phyloP scores from a whole-genome alignment of 2,329 filamentous ascomycete genomes.

The Colletotrichum sp. region DNA sequence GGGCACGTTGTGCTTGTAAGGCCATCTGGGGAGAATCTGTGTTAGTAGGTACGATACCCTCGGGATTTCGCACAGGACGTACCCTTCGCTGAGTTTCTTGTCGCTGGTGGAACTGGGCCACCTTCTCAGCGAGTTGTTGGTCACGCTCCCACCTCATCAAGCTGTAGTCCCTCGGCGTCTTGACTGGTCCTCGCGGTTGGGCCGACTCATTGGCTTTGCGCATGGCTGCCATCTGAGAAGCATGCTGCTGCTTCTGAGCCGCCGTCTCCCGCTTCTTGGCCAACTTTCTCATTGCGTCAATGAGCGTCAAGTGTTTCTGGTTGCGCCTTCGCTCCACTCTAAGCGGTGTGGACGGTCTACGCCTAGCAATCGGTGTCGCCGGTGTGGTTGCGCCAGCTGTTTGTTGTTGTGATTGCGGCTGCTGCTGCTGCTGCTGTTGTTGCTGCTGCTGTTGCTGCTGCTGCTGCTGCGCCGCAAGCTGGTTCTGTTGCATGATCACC shows the following conservation, averaged over 20 bases:
- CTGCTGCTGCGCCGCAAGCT: slow-evolving; percentile 46
- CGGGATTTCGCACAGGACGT: slow-evolving; percentile 33
- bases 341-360: slow-evolving; percentile 78
- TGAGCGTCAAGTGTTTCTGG: slow-evolving; percentile 83
- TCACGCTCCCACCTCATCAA: slow-evolving; percentile 88
- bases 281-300: slow-evolving; percentile 94
- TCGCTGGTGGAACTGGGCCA: slow-evolving; percentile 60
- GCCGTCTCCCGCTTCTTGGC: slow-evolving; percentile 91
- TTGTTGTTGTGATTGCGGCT: slow-evolving; percentile 57
- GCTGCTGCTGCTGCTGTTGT: slow-evolving; percentile 42
- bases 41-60: not conserved
- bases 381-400: slow-evolving; percentile 39
- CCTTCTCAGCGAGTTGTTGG: slow-evolving; percentile 65
- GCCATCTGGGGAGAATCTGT: slow-evolving; percentile 35
- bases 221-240: slow-evolving; percentile 75
- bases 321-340: slow-evolving; percentile 87
- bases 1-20: slow-evolving; percentile 52
- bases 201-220: slow-evolving; percentile 77
- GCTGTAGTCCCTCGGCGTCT: slow-evolving; percentile 91
- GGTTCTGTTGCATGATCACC: slow-evolving; percentile 57
- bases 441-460: slow-evolving; percentile 56
- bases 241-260: slow-evolving; percentile 86
- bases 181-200: slow-evolving; percentile 55
- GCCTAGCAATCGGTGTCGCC: slow-evolving; percentile 57
- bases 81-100: slow-evolving; percentile 65